These are phyloP conservation scores for Blastomyces silverae DNA, from an alignment of 2,329 filamentous ascomycete genomes.

Conservation along the genomic window DNA sequence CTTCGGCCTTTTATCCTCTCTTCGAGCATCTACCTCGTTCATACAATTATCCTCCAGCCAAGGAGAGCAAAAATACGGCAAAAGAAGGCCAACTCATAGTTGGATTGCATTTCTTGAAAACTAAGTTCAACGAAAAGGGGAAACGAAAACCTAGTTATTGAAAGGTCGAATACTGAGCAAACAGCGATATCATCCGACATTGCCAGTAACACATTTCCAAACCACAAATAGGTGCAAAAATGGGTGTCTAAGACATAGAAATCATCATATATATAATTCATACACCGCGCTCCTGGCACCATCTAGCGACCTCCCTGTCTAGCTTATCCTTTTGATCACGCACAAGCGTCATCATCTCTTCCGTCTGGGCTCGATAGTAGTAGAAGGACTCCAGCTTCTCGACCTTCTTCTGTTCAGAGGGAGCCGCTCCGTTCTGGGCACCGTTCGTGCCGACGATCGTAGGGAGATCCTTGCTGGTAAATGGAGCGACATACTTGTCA, in stretches of 20 bases:
- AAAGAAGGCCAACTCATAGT: background rate
- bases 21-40: background rate
- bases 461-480: conserved; percentile 25
- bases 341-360: conserved; percentile 33
- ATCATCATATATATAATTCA: conserved; percentile 18
- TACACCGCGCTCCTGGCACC: conserved; percentile 43
- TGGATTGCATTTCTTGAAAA: background rate
- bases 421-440: conserved; percentile 7
- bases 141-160: background rate
- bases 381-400: conserved; percentile 25
- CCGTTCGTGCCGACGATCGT: conserved; percentile 13
- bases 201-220: background rate
- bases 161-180: background rate
- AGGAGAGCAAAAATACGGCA: background rate
- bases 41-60: background rate
- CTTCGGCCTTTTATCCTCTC: background rate
- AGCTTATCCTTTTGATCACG: conserved; percentile 34
- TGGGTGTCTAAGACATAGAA: background rate
- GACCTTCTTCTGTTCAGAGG: conserved; percentile 16
- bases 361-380: conserved; percentile 27
- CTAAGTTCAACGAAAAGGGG: background rate
- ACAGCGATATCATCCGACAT: background rate
- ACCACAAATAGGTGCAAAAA: background rate
- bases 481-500: conserved; percentile 33
- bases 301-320: conserved; percentile 40